Evolutionary conservation across 2,329 filamentous ascomycete species (phyloP), one percentile per base, ranked within the genome.

Genomic region (Calonectria crousiana): DNA sequence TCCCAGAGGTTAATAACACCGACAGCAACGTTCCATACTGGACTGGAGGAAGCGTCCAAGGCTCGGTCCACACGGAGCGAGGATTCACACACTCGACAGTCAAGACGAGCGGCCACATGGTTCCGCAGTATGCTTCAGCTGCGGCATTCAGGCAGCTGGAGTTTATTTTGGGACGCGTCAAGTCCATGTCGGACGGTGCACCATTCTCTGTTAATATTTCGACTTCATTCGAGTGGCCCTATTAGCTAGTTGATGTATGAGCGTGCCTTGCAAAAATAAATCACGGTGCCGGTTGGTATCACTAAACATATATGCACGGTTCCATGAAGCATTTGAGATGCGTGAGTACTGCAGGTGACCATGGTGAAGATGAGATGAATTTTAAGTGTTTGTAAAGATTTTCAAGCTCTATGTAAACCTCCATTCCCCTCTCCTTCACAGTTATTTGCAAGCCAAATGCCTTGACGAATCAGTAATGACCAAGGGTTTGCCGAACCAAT

Each of bases 81-180:
- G 94, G 94, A 0, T 85, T 98, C 60, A 97, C 94, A 0, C 94
- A 91, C 77, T 91, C 92, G 3, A 89, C 90, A 38, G 88, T 95
- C 69, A 87, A 90, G 49, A 81, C 93, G 14, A 86, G 89, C 0
- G 95, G 95, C 0, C 93, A 96, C 84, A 93, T 92, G 88, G 84
- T 90, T 0, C 91, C 92, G 0, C 91, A 94, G 83, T 95, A 94
- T 80, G 90, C 91, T 23, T 93, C 94, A 0, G 89, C 88, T 18
- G 92, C 92, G 0, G 89, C 92, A 0, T 95, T 94, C 81, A 87
- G 94, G 41, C 92, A 95, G 72, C 82, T 97, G 26, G 94, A 97
- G 87, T 93, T 94, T 79, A 82, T 97, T 78, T 87, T 97, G 1
- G 95, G 95, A 0, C 87, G 94, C 49, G 91, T 95, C 13, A 85